phyloP scores from a whole-genome alignment of 2,329 filamentous ascomycete species.

The Colletotrichum melonis region DNA sequence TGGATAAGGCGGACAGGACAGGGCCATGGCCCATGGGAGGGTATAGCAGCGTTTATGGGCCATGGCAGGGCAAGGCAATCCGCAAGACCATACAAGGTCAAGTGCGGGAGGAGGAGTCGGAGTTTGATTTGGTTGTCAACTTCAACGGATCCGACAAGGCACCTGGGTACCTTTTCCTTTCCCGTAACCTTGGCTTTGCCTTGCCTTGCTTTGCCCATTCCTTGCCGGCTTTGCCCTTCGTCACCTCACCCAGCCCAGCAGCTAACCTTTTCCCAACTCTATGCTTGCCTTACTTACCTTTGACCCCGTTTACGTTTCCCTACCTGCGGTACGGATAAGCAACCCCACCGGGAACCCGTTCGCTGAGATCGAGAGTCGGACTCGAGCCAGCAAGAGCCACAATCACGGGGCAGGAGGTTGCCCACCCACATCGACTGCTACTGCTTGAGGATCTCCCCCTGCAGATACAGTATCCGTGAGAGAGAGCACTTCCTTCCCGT shows the following conservation, averaged over 20 bases:
- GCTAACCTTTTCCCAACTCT: neutral
- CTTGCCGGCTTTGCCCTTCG: neutral
- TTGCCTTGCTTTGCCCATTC: neutral
- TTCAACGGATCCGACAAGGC: constrained; percentile 13
- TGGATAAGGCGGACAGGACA: constrained; percentile 11
- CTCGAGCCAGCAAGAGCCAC: constrained; percentile 20
- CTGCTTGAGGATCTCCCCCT: neutral
- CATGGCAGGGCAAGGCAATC: neutral
- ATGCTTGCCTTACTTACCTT: neutral
- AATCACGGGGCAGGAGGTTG: neutral
- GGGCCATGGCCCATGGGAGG: neutral
- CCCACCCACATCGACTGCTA: constrained; percentile 10
- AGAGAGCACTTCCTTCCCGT: neutral
- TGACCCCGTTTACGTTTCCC: neutral
- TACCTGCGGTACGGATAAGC: constrained; percentile 10
- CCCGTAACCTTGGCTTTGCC: neutral
- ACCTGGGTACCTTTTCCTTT: constrained; percentile 28
- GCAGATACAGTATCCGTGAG: neutral
- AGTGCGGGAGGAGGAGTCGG: constrained; percentile 16
- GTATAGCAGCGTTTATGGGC: neutral
- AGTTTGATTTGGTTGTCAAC: neutral
- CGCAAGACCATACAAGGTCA: constrained; percentile 4
- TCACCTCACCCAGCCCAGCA: neutral
- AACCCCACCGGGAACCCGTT: neutral
- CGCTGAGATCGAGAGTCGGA: neutral